These are phyloP conservation scores for Sphagnurus paluster DNA, from an alignment of 1,284 basidiomycete genomes.

Conservation along the genomic window DNA sequence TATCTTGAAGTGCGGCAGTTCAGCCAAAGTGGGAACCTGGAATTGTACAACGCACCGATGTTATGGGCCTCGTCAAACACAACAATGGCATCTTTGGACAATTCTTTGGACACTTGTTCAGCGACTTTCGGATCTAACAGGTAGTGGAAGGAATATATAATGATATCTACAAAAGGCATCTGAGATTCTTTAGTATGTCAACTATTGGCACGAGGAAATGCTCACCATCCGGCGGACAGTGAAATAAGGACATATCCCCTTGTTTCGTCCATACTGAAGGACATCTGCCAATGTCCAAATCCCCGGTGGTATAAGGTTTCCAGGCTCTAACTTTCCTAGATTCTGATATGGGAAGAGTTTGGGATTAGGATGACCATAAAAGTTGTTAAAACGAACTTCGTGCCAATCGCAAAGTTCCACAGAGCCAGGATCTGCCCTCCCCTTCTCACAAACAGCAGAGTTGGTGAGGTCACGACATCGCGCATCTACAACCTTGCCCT, in stretches of 20 bases:
- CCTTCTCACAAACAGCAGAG: conserved; percentile 82
- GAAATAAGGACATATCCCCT: conserved; percentile 94
- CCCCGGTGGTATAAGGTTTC: conserved; percentile 83
- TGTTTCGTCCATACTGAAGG: conserved; percentile 84
- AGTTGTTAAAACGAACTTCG: conserved; percentile 69
- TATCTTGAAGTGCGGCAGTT: conserved; percentile 53
- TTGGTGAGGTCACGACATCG: conserved; percentile 96
- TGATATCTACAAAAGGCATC: conserved; percentile 94
- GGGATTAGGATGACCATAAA: conserved; percentile 2
- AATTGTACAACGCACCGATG: conserved; percentile 69
- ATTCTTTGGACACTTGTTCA: conserved; percentile 97
- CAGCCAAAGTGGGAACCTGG: neutral
- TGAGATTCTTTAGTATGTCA: conserved; percentile 33
- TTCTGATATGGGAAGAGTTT: conserved; percentile 28
- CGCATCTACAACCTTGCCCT: conserved; percentile 96
- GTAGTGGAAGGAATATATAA: conserved; percentile 99
- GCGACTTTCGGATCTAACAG: conserved; percentile 98
- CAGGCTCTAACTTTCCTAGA: conserved; percentile 74
- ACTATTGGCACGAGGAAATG: neutral
- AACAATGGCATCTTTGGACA: conserved; percentile 97
- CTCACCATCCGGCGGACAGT: conserved; percentile 93
- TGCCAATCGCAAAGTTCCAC: conserved; percentile 95
- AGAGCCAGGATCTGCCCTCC: conserved; percentile 86
- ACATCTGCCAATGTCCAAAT: conserved; percentile 96
- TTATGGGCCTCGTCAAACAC: conserved; percentile 99